These are phyloP conservation scores for Naganishia cerealis DNA, from an alignment of 1,284 basidiomycete genomes.

Conservation along the genomic window DNA sequence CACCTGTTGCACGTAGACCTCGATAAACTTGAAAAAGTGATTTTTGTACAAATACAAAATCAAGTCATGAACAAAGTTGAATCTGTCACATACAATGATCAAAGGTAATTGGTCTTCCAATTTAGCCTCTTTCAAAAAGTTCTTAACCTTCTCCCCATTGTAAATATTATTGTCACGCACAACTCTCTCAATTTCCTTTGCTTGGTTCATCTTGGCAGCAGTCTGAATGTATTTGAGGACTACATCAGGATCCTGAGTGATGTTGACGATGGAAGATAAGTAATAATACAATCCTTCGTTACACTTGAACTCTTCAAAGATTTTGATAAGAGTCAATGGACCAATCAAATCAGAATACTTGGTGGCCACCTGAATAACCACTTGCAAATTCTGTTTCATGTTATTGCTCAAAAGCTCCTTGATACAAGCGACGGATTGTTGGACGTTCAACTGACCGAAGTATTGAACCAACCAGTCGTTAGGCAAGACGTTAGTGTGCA, in stretches of 20 bases:
- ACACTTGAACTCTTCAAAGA: constrained; percentile 98
- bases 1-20: constrained; percentile 97
- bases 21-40: constrained; percentile 93
- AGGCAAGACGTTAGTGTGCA: constrained; percentile 85
- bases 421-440: constrained; percentile 93
- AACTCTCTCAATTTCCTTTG: constrained; percentile 97
- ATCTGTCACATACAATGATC: constrained; percentile 99
- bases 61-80: constrained; percentile 99
- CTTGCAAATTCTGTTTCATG: constrained; percentile 95
- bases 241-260: constrained; percentile 93
- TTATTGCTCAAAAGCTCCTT: constrained; percentile 97
- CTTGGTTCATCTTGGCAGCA: constrained; percentile 95
- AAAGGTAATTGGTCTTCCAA: constrained; percentile 94
- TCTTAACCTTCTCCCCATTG: constrained; percentile 99
- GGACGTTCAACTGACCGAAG: constrained; percentile 96
- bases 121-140: constrained; percentile 99
- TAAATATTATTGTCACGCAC: constrained; percentile 96
- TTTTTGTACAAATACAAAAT: constrained; percentile 99
- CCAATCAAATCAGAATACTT: constrained; percentile 99
- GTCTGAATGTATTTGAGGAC: constrained; percentile 99
- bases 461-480: constrained; percentile 96
- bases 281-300: constrained; percentile 99
- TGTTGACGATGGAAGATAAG: constrained; percentile 93
- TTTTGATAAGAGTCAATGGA: constrained; percentile 94
- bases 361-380: constrained; percentile 96